Evolutionary conservation across 305 asterid genomes (phyloP).

Genomic region (Nicotiana rustica): DNA sequence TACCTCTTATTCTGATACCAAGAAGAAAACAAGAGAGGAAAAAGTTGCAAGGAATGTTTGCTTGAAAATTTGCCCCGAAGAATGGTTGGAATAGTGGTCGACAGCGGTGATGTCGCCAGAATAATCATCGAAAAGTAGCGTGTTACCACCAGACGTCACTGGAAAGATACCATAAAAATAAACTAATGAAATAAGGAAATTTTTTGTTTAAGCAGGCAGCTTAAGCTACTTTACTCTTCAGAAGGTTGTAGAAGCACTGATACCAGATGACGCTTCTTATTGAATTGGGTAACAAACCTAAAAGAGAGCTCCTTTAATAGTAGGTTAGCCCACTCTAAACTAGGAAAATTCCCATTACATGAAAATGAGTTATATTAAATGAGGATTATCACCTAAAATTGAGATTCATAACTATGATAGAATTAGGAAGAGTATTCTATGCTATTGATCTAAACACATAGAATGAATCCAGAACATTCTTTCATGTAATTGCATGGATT

Average conservation of each 20-base stretch:
- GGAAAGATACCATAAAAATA: not conserved
- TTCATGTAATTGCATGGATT: slow-evolving; percentile 5
- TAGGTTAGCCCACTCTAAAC: not conserved
- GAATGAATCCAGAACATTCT: not conserved
- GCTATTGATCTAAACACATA: slow-evolving; percentile 9
- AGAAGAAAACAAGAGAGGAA: not conserved
- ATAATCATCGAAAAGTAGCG: not conserved
- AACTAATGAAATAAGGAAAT: not conserved
- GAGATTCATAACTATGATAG: slow-evolving; percentile 2
- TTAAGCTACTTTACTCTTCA: slow-evolving; percentile 28
- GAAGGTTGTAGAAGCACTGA: not conserved
- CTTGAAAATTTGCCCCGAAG: slow-evolving; percentile 3
- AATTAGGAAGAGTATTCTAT: not conserved
- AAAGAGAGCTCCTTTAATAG: not conserved
- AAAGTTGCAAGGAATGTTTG: not conserved
- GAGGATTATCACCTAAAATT: slow-evolving; percentile 10
- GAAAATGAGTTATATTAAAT: not conserved
- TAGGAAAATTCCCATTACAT: not conserved
- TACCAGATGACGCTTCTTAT: not conserved
- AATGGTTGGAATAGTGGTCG: not conserved
- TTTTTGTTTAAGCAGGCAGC: not conserved
- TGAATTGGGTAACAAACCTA: not conserved
- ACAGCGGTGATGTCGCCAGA: not conserved
- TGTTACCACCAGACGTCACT: not conserved
- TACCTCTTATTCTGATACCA: slow-evolving; percentile 7